Percentiles rank a stretch among this genome's conserved stretches.
Evolutionary conservation across 257 asterid species (phyloP).

Genomic region (Lithospermum erythrorhizon): DNA sequence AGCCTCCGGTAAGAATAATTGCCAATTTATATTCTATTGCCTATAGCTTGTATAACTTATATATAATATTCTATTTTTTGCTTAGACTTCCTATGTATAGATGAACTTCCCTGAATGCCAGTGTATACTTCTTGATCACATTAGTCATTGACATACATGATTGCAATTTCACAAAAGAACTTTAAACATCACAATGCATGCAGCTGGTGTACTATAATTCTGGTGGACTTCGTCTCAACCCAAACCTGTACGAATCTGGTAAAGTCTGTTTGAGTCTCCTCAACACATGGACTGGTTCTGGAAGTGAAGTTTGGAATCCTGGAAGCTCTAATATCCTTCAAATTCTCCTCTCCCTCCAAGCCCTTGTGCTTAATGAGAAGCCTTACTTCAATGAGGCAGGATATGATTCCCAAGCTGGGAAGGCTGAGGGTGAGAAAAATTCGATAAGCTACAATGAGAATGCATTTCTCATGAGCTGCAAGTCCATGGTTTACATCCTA

Average conservation of each 20-base stretch:
- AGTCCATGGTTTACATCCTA: slow-evolving; percentile 68
- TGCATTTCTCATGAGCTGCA: slow-evolving; percentile 81
- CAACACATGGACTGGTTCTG: slow-evolving; percentile 83
- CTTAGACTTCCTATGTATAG: too few relatives aligned
- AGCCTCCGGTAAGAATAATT: slow-evolving; percentile 69
- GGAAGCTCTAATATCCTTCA: slow-evolving; percentile 65
- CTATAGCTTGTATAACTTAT: too few relatives aligned
- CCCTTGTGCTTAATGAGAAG: slow-evolving; percentile 83
- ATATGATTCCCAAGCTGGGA: slow-evolving; percentile 72
- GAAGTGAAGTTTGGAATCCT: slow-evolving; percentile 84
- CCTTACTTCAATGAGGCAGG: slow-evolving; percentile 97
- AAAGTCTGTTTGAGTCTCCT: slow-evolving; percentile 81
- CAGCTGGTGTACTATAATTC: slow-evolving; percentile 91
- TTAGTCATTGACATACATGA: too few relatives aligned
- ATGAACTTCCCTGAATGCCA: too few relatives aligned
- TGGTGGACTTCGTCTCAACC: slow-evolving; percentile 88
- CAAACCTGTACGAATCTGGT: slow-evolving; percentile 85
- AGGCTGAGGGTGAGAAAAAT: slow-evolving; percentile 84
- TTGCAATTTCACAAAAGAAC: background rate
- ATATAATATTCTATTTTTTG: too few relatives aligned
- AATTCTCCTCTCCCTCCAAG: slow-evolving; percentile 87
- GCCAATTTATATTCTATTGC: too few relatives aligned
- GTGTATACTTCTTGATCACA: too few relatives aligned
- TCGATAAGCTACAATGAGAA: slow-evolving; percentile 78
- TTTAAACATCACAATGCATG: slow-evolving; percentile 7